Conservation (phyloP, 2,329 filamentous ascomycete species). For the Rhynchosporium agropyri region DNA sequence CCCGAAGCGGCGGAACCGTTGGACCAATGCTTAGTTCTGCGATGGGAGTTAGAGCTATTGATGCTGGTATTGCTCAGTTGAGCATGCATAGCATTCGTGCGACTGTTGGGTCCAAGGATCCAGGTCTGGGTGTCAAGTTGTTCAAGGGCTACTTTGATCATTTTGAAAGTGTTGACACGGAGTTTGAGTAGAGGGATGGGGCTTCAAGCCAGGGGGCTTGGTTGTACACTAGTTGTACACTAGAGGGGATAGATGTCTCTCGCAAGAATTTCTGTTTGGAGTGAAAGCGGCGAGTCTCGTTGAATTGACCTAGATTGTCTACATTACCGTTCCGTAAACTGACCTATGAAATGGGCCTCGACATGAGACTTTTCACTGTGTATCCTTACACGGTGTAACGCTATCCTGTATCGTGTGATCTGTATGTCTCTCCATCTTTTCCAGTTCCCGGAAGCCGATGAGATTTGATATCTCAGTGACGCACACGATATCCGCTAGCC, state of each 20-base stretch:
- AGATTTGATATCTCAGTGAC: too few species aligned
- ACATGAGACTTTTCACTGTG: too few species aligned
- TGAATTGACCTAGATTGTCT: too few species aligned
- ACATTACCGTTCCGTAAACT: neutral
- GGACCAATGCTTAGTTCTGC: constrained; percentile 83
- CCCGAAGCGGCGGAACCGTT: constrained; percentile 87
- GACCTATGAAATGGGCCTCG: neutral
- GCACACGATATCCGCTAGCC: neutral
- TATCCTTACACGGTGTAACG: too few species aligned
- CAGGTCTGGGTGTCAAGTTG: constrained; percentile 24
- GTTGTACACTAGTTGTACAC: constrained; percentile 1
- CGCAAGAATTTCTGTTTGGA: neutral
- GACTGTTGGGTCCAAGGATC: constrained; percentile 71
- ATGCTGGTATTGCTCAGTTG: constrained; percentile 87
- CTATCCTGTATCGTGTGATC: too few species aligned
- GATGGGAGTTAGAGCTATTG: constrained; percentile 81
- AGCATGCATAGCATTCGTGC: constrained; percentile 94
- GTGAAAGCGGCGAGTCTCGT: too few species aligned
- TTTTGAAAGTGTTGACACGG: constrained; percentile 23
- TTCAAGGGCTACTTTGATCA: constrained; percentile 28
- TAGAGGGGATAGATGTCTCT: constrained; percentile 1
- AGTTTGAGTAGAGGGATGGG: constrained; percentile 18
- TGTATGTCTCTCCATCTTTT: too few species aligned
- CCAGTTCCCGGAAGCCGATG: too few species aligned
- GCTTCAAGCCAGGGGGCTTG: neutral